Base-by-base conservation (phyloP, 2,329 filamentous ascomycete species). In the Aspergillus arachidicola region DNA sequence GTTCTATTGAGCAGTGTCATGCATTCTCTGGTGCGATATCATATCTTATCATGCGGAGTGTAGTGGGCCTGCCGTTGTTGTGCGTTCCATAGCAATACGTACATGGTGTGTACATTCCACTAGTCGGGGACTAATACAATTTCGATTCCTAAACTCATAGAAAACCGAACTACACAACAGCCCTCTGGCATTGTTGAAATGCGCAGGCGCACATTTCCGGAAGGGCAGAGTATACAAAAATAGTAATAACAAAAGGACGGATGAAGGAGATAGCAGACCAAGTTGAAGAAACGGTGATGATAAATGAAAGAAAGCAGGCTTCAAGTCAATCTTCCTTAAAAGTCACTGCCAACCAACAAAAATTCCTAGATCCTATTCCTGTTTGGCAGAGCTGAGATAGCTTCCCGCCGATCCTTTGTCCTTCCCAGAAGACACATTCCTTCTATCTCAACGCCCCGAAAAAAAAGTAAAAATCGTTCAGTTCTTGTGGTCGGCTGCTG, bases 401-500 rank as follows among this genome's bases (percentile, higher is more conserved):
- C 12, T 28, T 48, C 21, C 23, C 23, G 45, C 45, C 45, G 21
- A 48, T 21, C 16, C 16, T 51, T 32, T 51, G 48, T 34, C 28
- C 43, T 34, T 48, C 23, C 57, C 43, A 50, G 48, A 51, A n/a
- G 28, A n/a, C 11, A 34, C 19, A 46, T 50, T 34, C 28, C 38
- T 38, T 34, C 28, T 50, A 46, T 59, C 36, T 48, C 50, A 57
- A 43, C 46, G 21, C 43, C 23, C 21, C 21, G 0, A 3, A 9
- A 9, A 41, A 41, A 9, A 41, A 41, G 16, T 41, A n/a, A n/a
- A 41, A 46, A 10, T 16, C 3, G 19, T 23, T 71, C 71, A 80
- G 50, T 76, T 72, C 66, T 79, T 78, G 58, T 76, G 71, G 28
- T 70, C 64, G 12, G 72, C 64, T 45, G 55, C 60, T 38, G 70